Percentiles rank a stretch among this genome's conserved stretches.
Evolutionary conservation across 2,329 filamentous ascomycete species (phyloP).

Genomic region (Arthrobotrys sinensis): DNA sequence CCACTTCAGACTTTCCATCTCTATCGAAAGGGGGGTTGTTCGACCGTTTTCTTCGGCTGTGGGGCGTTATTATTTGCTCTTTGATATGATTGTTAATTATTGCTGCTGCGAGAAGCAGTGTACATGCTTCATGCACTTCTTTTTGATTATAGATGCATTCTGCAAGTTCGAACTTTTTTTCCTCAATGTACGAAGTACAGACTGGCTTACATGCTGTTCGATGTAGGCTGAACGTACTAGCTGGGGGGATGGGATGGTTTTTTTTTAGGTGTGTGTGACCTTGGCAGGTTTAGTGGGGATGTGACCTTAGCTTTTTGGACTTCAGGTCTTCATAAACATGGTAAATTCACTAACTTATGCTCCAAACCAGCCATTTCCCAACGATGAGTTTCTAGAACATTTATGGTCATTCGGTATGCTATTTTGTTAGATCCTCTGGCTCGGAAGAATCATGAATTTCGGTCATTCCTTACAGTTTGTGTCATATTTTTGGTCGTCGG

Average conservation of each 20-base stretch:
- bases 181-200: not conserved
- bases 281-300: constrained; percentile 23
- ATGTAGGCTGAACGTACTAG: not conserved
- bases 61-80: constrained; percentile 6
- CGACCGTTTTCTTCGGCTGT: constrained; percentile 7
- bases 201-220: not conserved
- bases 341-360: not conserved
- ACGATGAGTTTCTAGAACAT: constrained; percentile 5
- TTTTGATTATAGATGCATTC: constrained; percentile 27
- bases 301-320: not conserved
- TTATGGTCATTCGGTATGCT: not conserved
- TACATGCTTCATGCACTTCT: constrained; percentile 12
- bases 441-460: constrained; percentile 21
- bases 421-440: not conserved
- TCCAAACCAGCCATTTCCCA: not conserved
- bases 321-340: not conserved
- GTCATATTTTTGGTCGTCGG: constrained; percentile 1
- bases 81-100: constrained; percentile 22
- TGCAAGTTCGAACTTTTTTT: constrained; percentile 2
- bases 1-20: constrained; percentile 31
- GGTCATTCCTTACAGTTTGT: constrained; percentile 13
- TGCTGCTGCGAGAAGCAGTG: not conserved
- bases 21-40: not conserved
- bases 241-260: constrained; percentile 13
- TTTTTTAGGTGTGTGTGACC: constrained; percentile 35